These are phyloP conservation scores for Tylopilus sp. DNA, from an alignment of 768 basidiomycete species.

Conservation along the genomic window DNA sequence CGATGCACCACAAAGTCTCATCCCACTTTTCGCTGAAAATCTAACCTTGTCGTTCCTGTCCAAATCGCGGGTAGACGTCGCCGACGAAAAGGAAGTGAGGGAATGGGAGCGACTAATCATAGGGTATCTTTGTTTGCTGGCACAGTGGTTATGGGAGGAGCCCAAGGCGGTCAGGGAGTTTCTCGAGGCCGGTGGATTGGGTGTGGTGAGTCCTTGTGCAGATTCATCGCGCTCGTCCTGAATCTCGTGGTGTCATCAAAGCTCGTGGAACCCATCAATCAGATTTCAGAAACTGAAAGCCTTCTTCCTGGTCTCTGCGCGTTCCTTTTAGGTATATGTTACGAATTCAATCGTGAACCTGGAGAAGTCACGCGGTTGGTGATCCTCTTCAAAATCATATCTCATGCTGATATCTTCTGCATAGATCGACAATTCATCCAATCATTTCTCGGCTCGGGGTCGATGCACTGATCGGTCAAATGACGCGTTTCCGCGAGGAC, in stretches of 20 bases:
- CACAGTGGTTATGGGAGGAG: constrained; percentile 98
- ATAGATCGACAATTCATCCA: constrained; percentile 81
- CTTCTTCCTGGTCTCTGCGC: constrained; percentile 87
- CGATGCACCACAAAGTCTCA: constrained; percentile 64
- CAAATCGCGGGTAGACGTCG: constrained; percentile 47
- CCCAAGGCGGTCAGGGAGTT: constrained; percentile 85
- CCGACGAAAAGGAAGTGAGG: constrained; percentile 64
- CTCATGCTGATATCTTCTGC: not conserved
- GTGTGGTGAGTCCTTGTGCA: constrained; percentile 61
- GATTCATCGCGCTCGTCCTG: not conserved
- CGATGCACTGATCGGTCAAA: constrained; percentile 83
- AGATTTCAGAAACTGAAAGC: constrained; percentile 79
- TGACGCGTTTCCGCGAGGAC: constrained; percentile 87
- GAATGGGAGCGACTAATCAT: constrained; percentile 92
- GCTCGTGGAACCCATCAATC: constrained; percentile 95
- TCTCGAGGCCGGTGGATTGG: constrained; percentile 84
- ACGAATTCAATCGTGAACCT: constrained; percentile 94
- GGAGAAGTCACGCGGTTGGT: constrained; percentile 90
- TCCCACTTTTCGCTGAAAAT: constrained; percentile 88
- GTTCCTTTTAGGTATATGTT: constrained; percentile 90
- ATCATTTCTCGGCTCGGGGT: constrained; percentile 89
- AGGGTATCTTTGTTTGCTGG: constrained; percentile 77
- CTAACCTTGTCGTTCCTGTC: constrained; percentile 83
- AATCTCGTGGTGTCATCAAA: constrained; percentile 25
- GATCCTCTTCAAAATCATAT: not conserved